phyloP scores from a whole-genome alignment of 2,329 filamentous ascomycete species.

The Clarireedia hainanense region DNA sequence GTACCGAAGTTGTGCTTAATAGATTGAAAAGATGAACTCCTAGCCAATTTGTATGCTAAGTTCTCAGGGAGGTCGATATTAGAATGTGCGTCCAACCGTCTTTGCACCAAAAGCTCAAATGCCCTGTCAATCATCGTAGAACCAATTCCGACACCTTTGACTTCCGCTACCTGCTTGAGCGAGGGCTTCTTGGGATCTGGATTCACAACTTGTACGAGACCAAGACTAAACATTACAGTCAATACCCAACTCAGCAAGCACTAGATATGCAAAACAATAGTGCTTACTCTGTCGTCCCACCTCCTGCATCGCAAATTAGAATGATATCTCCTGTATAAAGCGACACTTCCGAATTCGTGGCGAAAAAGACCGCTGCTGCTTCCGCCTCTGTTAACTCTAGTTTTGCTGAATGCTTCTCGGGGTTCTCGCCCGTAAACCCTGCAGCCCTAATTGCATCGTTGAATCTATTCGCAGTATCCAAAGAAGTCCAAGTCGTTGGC shows the following conservation, averaged over 20 bases:
- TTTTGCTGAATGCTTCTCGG: constrained; percentile 30
- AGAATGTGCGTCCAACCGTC: constrained; percentile 31
- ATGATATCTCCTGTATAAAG: constrained; percentile 31
- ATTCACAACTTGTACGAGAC: constrained; percentile 35
- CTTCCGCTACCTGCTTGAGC: constrained; percentile 31
- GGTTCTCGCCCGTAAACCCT: constrained; percentile 23
- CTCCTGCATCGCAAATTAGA: constrained; percentile 43
- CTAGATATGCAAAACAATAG: neutral
- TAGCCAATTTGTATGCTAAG: constrained; percentile 32
- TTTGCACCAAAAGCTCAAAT: constrained; percentile 34
- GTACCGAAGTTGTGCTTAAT: constrained; percentile 38
- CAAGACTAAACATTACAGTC: constrained; percentile 10
- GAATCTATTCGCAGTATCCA: constrained; percentile 30
- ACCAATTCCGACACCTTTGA: constrained; percentile 39
- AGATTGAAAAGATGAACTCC: constrained; percentile 34
- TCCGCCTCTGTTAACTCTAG: constrained; percentile 46
- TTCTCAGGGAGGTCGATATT: constrained; percentile 31
- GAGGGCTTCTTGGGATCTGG: constrained; percentile 23
- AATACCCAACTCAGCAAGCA: neutral
- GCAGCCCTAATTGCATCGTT: constrained; percentile 25
- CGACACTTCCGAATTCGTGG: constrained; percentile 13
- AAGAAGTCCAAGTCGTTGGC: constrained; percentile 34
- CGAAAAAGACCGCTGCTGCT: constrained; percentile 43
- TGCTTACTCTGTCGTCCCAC: constrained; percentile 34
- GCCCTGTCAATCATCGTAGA: constrained; percentile 38